Base-by-base conservation (phyloP, 768 basidiomycete species). In the Chalciporus chontae region DNA sequence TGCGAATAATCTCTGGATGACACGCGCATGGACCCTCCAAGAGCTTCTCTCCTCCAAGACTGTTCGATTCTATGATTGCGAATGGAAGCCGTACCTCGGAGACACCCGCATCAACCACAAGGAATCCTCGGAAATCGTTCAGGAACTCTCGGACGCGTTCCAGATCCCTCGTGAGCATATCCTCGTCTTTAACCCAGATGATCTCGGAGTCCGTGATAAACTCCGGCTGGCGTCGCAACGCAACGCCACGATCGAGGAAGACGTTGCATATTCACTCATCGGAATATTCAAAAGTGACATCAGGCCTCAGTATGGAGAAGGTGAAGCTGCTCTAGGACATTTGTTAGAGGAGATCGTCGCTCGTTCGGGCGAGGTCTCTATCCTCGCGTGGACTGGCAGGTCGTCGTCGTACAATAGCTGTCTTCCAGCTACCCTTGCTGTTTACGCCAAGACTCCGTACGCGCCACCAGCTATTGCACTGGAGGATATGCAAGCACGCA, bases 41-140 rank as follows among this genome's bases (percentile, higher is more conserved):
- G 52, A 54, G 21, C 21, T 54, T 18, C 48, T 54, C 15, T 43
- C 52, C 8, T 31, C 52, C 6, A 53, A 34, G 18, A 40, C 42
- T 19, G 31, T 53, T 17, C 48, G 52, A 8, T 47, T 47, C 26
- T 47, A 47, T n/a, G 45, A 47, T 13, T 27, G 37, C n/a, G 34
- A 47, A 15, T 53, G 52, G 48, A 45, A 43, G 4, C 44, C 48
- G 3, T 53, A 50, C 40, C 48, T 49, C 29, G 26, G 24, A 2
- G 19, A 47, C 38, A 47, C n/a, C 18, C n/a, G 37, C 10, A 8
- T 26, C 14, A 47, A 47, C 26, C 45, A 47, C 38, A 47, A 47
- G 45, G 45, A 29, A 10, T 36, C 45, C 5, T 13, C 36, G 18
- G 24, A n/a, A 11, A 49, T 53, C 34, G 19, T 53, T 26, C 23